Percentiles rank a stretch among this genome's conserved stretches.
These are phyloP conservation scores for Chrysoporthe austroafricana DNA, from an alignment of 2,329 filamentous ascomycete species.

Conservation along the genomic window DNA sequence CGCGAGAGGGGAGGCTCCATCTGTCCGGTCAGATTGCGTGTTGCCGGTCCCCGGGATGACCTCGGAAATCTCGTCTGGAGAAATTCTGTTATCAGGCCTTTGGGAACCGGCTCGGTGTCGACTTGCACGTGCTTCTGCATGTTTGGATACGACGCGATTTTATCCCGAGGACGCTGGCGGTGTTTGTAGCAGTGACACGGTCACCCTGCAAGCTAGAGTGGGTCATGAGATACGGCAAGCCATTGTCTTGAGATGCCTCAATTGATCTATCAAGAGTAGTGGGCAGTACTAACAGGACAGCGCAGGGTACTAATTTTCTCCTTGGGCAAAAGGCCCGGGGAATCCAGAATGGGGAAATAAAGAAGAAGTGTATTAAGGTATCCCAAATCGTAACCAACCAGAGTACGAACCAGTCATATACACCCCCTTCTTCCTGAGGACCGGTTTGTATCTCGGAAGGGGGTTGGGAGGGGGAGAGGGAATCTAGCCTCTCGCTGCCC, in stretches of 20 bases:
- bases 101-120: too few species aligned
- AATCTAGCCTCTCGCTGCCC: conserved; percentile 18
- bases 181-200: too few species aligned
- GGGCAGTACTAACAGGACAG: neutral
- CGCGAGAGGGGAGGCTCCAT: too few species aligned
- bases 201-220: too few species aligned
- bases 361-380: conserved; percentile 33
- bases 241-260: neutral
- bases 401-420: conserved; percentile 59
- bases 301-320: neutral
- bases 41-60: too few species aligned
- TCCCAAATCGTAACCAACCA: conserved; percentile 37
- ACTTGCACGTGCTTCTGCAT: too few species aligned
- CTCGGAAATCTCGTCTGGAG: too few species aligned
- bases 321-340: neutral
- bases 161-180: too few species aligned
- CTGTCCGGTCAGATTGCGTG: too few species aligned
- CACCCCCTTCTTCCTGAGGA: conserved; percentile 37
- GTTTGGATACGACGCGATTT: too few species aligned
- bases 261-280: neutral
- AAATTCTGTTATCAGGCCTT: too few species aligned
- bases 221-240: neutral
- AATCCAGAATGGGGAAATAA: conserved; percentile 18
- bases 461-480: conserved; percentile 30
- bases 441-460: conserved; percentile 5